These are phyloP conservation scores for Leucogyrophana mollusca DNA, from an alignment of 768 basidiomycete genomes.

Conservation along the genomic window DNA sequence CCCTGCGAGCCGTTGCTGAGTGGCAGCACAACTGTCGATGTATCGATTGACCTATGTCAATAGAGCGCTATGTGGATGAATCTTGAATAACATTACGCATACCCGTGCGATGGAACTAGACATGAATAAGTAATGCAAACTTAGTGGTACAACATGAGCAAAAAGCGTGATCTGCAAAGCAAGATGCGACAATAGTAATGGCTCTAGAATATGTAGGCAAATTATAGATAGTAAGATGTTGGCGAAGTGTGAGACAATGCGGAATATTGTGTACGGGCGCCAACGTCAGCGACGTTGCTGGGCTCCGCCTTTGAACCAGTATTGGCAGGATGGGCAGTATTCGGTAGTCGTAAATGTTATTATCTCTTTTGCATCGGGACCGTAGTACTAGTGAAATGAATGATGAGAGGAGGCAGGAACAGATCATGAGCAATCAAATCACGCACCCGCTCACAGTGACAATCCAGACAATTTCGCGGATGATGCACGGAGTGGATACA, in stretches of 20 bases:
- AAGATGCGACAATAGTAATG: slow-evolving; percentile 17
- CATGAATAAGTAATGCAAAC: neutral
- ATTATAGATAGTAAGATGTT: slow-evolving; percentile 2
- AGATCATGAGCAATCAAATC: slow-evolving; percentile 6
- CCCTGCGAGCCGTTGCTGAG: too few relatives aligned
- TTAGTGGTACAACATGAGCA: slow-evolving; percentile 18
- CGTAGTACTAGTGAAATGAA: slow-evolving; percentile 51
- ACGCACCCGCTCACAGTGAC: slow-evolving; percentile 44
- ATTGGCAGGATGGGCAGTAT: slow-evolving; percentile 57
- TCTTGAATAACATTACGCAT: too few relatives aligned
- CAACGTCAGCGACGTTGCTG: slow-evolving; percentile 33
- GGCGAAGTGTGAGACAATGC: slow-evolving; percentile 2
- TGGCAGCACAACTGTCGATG: too few relatives aligned
- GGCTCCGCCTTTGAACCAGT: slow-evolving; percentile 53
- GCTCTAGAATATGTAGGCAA: slow-evolving; percentile 26
- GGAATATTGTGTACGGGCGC: slow-evolving; percentile 6
- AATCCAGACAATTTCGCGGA: slow-evolving; percentile 38
- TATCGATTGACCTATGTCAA: too few relatives aligned
- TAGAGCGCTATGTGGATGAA: too few relatives aligned
- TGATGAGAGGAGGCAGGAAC: slow-evolving; percentile 5
- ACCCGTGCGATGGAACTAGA: too few relatives aligned
- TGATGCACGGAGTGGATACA: slow-evolving; percentile 43
- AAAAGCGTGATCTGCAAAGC: slow-evolving; percentile 15
- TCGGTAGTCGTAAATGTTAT: slow-evolving; percentile 49
- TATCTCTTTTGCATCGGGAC: slow-evolving; percentile 67